Evolutionary conservation across 2,329 filamentous ascomycete genomes (phyloP), one percentile per base, ranked within the genome.

Genomic region (Salinomyces thailandicus): DNA sequence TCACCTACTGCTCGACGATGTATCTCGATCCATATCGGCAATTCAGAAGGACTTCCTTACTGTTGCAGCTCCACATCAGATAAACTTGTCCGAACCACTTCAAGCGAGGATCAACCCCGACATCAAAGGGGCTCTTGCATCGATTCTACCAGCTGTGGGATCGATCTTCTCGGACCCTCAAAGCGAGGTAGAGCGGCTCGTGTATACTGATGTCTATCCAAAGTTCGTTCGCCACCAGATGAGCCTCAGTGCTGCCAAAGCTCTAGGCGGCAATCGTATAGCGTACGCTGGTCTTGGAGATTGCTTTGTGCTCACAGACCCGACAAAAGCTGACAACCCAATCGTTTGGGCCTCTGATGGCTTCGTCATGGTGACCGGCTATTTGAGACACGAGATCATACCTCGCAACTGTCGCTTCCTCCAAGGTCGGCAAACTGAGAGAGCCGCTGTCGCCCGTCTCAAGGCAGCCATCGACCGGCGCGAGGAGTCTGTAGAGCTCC

Each of bases 241-340:
- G 36, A 65, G 63, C 1, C 51, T 63, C 18, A 65, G 63, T 34
- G 67, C 68, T 4, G 60, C 61, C 3, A 53, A 59, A 24, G 66
- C 70, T 1, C 51, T 75, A 3, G 60, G 66, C 2, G 52, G 60
- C 4, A 56, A 62, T 39, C 50, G 50, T 49, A 60, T 34, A 16
- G 58, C 51, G 40, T 77, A 69, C 36, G 66, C 67, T 2, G 75
- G 75, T 0, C 61, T 79, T 0, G 73, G 72, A 6, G 65, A 72
- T 33, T 72, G 72, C 15, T 77, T 78, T 44, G 73, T 72, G 38
- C 50, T 78, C 12, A 74, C 69, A 1, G 68, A 77, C 46, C 69
- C 70, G 9, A 47, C 48, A 0, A 59, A 61, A 29, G 59, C 63
- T 0, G 68, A 73, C 33, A 72, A 72, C 40, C 68, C 71, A 0